Evolutionary conservation across 768 basidiomycete species (phyloP).

Genomic region (Trametes gibbosa): DNA sequence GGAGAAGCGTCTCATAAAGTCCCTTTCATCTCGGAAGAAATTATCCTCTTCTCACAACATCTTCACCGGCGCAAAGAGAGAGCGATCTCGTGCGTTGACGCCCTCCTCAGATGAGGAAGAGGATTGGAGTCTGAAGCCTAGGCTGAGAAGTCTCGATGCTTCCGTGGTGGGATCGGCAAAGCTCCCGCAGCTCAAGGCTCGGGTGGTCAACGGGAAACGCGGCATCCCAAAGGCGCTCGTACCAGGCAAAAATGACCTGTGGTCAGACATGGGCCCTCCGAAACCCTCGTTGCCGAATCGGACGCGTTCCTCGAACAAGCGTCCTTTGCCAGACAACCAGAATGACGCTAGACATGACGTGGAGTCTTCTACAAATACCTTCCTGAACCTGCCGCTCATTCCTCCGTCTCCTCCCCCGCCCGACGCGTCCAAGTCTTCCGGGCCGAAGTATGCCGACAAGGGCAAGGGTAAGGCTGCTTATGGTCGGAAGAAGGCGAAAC

Average conservation of each 20-base stretch:
- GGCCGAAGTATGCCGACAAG: constrained; percentile 23
- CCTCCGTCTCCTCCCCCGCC: constrained; percentile 69
- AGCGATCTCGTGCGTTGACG: constrained; percentile 22
- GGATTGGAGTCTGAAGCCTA: constrained; percentile 19
- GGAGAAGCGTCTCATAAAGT: constrained; percentile 8
- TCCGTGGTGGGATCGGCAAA: background rate
- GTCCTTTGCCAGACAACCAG: constrained; percentile 37
- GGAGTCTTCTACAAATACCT: constrained; percentile 11
- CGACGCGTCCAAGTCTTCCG: constrained; percentile 17
- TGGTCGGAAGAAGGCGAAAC: constrained; percentile 50
- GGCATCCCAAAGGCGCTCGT: constrained; percentile 19
- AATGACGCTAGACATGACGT: constrained; percentile 18
- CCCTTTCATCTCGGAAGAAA: constrained; percentile 8
- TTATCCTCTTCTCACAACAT: constrained; percentile 1
- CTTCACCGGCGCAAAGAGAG: constrained; percentile 10
- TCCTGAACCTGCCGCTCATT: constrained; percentile 39
- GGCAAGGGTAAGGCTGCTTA: constrained; percentile 39
- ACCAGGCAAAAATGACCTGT: constrained; percentile 25
- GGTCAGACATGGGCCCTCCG: constrained; percentile 17
- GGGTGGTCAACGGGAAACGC: constrained; percentile 10
- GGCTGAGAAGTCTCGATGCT: constrained; percentile 22
- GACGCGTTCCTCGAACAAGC: constrained; percentile 40
- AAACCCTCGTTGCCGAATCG: background rate
- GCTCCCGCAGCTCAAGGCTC: background rate
- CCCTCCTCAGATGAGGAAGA: constrained; percentile 24